These are phyloP conservation scores for Eucalyptus marginata DNA, from an alignment of 345 rosid species.

Conservation along the genomic window DNA sequence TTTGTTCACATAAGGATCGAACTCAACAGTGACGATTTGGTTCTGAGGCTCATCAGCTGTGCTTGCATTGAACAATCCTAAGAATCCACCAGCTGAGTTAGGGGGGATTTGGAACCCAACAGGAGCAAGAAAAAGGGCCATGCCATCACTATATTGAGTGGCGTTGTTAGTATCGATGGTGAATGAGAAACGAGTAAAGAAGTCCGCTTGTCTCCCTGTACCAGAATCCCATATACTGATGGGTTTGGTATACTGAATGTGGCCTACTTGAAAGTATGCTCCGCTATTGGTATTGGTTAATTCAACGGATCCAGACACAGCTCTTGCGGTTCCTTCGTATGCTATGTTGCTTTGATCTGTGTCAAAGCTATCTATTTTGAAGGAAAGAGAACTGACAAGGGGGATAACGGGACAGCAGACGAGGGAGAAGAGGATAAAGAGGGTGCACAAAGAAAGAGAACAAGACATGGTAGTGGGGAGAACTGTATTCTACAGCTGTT, in stretches of 20 bases:
- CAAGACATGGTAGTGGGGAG: neutral
- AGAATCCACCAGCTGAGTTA: neutral
- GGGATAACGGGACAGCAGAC: no score
- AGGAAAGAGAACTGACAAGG: no score
- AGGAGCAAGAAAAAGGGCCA: neutral
- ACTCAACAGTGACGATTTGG: neutral
- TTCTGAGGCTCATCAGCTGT: neutral
- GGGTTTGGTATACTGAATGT: neutral
- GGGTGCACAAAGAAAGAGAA: neutral
- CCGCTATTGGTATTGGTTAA: no score
- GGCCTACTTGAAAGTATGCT: neutral
- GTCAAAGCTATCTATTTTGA: no score
- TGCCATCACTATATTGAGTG: neutral
- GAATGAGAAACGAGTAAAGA: neutral
- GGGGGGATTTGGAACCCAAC: neutral
- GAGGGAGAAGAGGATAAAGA: no score
- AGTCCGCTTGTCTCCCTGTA: neutral
- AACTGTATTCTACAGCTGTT: no score
- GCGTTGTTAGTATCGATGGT: neutral
- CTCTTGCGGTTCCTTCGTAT: no score
- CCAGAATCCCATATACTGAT: neutral
- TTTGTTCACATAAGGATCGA: rapidly evolving
- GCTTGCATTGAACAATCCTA: neutral
- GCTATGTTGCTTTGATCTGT: no score
- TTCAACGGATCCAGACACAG: no score